Evolutionary conservation across 2,329 filamentous ascomycete genomes (phyloP), one percentile per base, ranked within the genome.

Genomic region (Fusarium multiceps): DNA sequence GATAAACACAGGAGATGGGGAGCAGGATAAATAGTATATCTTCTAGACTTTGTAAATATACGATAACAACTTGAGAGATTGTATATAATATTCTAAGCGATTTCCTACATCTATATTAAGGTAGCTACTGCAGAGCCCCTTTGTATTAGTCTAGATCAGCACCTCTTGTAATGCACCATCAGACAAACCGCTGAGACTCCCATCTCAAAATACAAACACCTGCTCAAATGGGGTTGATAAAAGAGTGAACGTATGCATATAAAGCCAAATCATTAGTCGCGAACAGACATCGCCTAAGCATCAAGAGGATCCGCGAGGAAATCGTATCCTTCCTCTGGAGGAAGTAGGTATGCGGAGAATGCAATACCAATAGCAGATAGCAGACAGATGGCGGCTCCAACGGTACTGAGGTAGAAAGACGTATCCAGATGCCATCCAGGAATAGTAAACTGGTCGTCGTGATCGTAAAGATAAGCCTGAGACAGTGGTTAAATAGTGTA

Each of bases 241-340:
- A 32, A 12, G 11, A 41, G 32, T 59, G 37, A 46, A 51, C n/a
- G 23, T 21, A 41, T 25, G 34, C 16, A 34, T 40, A 47, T 25
- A 49, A 51, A 60, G 40, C 46, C 25, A 47, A 37, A 48, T 11
- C 16, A 41, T 49, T 43, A 37, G 20, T 41, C 41, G 32, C 21
- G 20, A 16, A 18, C 14, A 34, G 14, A 6, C 14, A 20, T 37
- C 14, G 16, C 32, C 43, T 68, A 77, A 83, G 89, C 76, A 90
- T 93, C 79, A 21, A 81, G 60, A 5, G 83, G 80, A 28, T 87
- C 85, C 14, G 80, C 76, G 64, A 88, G 76, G 67, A 93, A 87
- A 78, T 97, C 93, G 81, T 97, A 98, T 59, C 93, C 94, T 75
- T 92, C 93, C 78, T 98, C 94, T 1, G 89, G 87, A 1, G 93